phyloP scores from a whole-genome alignment of 2,329 filamentous ascomycete species.

The Dactylellina drechsleri region DNA sequence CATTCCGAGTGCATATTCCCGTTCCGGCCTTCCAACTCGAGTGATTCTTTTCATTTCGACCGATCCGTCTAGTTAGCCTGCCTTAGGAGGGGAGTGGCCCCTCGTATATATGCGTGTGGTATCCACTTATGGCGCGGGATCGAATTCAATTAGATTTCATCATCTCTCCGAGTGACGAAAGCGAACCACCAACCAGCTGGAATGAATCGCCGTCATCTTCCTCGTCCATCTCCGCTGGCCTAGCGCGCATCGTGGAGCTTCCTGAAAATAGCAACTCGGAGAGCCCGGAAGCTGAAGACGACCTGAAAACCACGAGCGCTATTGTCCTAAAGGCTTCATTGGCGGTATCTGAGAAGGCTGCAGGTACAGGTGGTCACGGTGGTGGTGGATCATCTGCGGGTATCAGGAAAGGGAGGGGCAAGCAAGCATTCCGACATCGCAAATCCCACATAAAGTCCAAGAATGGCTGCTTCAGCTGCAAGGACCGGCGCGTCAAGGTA shows the following conservation, averaged over 20 bases:
- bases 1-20: neutral
- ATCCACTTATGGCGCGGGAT: conserved; percentile 53
- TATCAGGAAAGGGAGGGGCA: conserved; percentile 38
- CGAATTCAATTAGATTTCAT: conserved; percentile 52
- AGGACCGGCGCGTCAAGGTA: conserved; percentile 53
- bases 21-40: neutral
- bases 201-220: conserved; percentile 33
- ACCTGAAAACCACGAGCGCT: conserved; percentile 14
- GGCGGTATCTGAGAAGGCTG: conserved; percentile 2
- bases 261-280: conserved; percentile 39
- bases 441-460: conserved; percentile 55
- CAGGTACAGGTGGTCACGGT: too few species aligned
- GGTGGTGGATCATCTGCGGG: neutral
- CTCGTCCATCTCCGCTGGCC: conserved; percentile 32
- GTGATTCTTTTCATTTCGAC: too few species aligned
- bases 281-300: conserved; percentile 31
- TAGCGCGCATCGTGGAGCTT: conserved; percentile 42
- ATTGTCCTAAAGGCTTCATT: conserved; percentile 9
- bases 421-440: conserved; percentile 50
- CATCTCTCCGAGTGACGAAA: conserved; percentile 41
- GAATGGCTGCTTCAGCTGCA: conserved; percentile 54
- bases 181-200: conserved; percentile 31
- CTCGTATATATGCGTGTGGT: conserved; percentile 43
- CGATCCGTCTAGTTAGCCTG: neutral
- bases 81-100: conserved; percentile 38